Conservation (phyloP, 78 protist genomes). For the Acrasis kona region DNA sequence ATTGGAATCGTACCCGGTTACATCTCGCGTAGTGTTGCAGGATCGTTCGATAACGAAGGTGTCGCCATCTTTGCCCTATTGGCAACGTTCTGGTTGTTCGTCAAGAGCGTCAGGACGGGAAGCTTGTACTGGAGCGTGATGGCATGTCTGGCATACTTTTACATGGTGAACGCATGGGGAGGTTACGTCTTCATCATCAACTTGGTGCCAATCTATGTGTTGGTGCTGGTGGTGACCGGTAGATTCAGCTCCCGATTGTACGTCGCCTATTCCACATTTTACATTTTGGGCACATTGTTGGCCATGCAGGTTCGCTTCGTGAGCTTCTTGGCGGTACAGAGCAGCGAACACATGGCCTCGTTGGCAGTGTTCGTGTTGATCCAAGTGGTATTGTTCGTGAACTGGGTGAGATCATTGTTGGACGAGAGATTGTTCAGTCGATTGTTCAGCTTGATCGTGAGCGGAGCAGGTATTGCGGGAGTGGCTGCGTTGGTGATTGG, state of each 20-base stretch:
- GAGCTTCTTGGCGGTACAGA: conserved; percentile 83
- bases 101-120: conserved; percentile 74
- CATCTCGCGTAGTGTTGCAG: conserved; percentile 96
- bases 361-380: conserved; percentile 66
- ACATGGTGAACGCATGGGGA: conserved; percentile 97
- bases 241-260: conserved; percentile 68
- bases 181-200: conserved; percentile 98
- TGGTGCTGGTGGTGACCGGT: conserved; percentile 35
- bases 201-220: conserved; percentile 86
- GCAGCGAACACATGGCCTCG: conserved; percentile 92
- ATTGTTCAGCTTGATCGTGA: conserved; percentile 20
- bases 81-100: conserved; percentile 78
- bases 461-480: conserved; percentile 25
- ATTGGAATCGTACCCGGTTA: conserved; percentile 88
- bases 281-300: conserved; percentile 69
- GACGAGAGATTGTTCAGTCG: not conserved
- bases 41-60: conserved; percentile 98
- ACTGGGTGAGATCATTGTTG: conserved; percentile 29
- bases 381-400: conserved; percentile 30
- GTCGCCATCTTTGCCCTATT: conserved; percentile 93
- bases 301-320: conserved; percentile 83
- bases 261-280: conserved; percentile 84
- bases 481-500: conserved; percentile 30
- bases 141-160: conserved; percentile 75
- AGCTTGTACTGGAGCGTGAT: conserved; percentile 41